Percentiles rank a stretch among this genome's conserved stretches.
Conservation (phyloP, 257 asterid genomes). For the Verbascum thapsus region DNA sequence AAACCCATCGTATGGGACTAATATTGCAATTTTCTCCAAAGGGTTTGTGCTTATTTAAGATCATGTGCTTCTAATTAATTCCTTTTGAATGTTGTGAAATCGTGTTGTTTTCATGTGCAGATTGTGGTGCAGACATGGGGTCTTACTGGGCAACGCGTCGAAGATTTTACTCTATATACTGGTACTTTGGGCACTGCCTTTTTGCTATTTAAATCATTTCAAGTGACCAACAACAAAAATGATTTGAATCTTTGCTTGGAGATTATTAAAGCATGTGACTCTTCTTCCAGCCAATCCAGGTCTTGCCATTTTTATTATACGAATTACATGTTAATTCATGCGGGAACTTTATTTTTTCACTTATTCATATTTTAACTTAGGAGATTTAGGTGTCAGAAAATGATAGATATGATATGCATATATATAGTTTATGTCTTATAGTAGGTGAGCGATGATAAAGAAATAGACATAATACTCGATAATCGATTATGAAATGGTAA, state of each 20-base stretch:
- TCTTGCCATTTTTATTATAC: neutral
- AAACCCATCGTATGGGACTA: too few relatives aligned
- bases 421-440: too few relatives aligned
- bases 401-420: neutral
- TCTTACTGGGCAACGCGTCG: conserved; percentile 43
- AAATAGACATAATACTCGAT: neutral
- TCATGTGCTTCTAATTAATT: neutral
- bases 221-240: conserved; percentile 51
- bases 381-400: neutral
- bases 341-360: neutral
- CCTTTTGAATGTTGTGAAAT: neutral
- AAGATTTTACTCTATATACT: conserved; percentile 53
- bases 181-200: conserved; percentile 73
- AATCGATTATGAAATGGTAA: neutral
- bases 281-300: conserved; percentile 58
- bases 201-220: conserved; percentile 63
- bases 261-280: conserved; percentile 66
- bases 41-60: neutral
- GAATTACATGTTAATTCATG: neutral
- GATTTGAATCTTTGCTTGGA: conserved; percentile 61
- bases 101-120: conserved; percentile 31
- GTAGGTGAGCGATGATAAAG: neutral
- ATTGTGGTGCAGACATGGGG: conserved; percentile 71
- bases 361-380: neutral
- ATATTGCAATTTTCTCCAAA: too few relatives aligned